Evolutionary conservation across 768 basidiomycete species (phyloP).

Genomic region (Trametes coccinea): DNA sequence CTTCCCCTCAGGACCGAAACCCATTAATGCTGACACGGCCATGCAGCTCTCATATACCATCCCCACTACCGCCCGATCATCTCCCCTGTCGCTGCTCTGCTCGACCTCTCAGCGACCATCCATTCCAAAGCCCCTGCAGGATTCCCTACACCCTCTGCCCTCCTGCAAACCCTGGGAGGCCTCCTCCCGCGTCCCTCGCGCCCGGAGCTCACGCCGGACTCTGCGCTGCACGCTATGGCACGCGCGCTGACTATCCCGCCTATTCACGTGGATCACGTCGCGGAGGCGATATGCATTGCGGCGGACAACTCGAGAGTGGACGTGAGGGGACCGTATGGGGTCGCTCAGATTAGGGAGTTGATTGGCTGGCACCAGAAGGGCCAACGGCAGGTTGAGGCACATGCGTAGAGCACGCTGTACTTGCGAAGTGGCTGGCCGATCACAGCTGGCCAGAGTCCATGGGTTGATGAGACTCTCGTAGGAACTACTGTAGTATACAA

Average conservation of each 20-base stretch:
- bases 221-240: slow-evolving; percentile 65
- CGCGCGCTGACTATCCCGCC: slow-evolving; percentile 84
- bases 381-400: slow-evolving; percentile 22
- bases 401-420: neutral
- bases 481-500: too few species aligned
- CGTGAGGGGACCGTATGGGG: slow-evolving; percentile 66
- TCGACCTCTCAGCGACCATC: slow-evolving; percentile 77
- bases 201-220: slow-evolving; percentile 37
- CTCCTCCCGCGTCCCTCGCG: slow-evolving; percentile 33
- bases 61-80: slow-evolving; percentile 90
- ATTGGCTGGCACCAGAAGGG: slow-evolving; percentile 61
- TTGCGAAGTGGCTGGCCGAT: too few species aligned
- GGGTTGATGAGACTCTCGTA: too few species aligned
- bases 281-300: slow-evolving; percentile 72
- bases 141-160: slow-evolving; percentile 63
- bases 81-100: slow-evolving; percentile 78
- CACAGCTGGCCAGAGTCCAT: too few species aligned
- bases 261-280: slow-evolving; percentile 95
- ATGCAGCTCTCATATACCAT: slow-evolving; percentile 89
- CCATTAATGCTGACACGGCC: neutral
- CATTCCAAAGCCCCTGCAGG: slow-evolving; percentile 59
- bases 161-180: slow-evolving; percentile 56
- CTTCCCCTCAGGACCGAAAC: neutral
- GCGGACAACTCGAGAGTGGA: slow-evolving; percentile 47
- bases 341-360: slow-evolving; percentile 70